Evolutionary conservation across 371 early-diverging fungal genomes (phyloP), one percentile per base, ranked within the genome.

Genomic region (Neoconidiobolus thromboides): DNA sequence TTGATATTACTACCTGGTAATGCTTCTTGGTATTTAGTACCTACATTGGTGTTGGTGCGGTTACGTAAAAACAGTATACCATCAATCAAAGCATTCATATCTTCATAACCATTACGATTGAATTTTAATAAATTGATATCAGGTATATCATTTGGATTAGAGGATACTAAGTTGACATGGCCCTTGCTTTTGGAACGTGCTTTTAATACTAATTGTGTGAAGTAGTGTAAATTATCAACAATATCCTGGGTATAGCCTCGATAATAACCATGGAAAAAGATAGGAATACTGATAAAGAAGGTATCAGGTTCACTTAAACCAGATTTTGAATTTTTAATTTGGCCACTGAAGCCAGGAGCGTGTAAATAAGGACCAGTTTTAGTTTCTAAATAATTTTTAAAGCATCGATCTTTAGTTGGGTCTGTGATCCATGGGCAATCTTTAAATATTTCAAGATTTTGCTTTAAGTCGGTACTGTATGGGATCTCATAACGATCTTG

Each of bases 41-140:
- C 38, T 2, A 54, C 10, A 0, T 9, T 38, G 26, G 40, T 9
- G 7, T 41, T 12, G 41, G 26, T 41, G 10, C 42, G 10, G 4
- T 38, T 15, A 4, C 10, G 9, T 41, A 38, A 10, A 5, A 41
- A 2, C 38, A 38, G 40, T 7, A 57, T 57, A 36, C 43, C 57
- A n/a, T 43, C 3, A 37, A 59, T 42, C 4, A 59, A n/a, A 38
- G 39, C 12, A 6, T 59, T n/a, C 7, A 59, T 15, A 49, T 59
- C 60, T 6, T 38, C 50, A 26, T 60, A 36, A 37, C 14, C 36
- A 48, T 36, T n/a, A 7, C 42, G n/a, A 7, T 14, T 26, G 36
- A 59, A 59, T 7, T 46, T 39, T 14, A 48, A 26, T 47, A 59
- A 59, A 38, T 59, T 59, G 60, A 59, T 59, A 39, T 59, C 48